A percentile compares a stretch with the other conserved stretches of the same genome.
phyloP scores from a whole-genome alignment of 345 rosid species.

The Euphorbia tirucalli region DNA sequence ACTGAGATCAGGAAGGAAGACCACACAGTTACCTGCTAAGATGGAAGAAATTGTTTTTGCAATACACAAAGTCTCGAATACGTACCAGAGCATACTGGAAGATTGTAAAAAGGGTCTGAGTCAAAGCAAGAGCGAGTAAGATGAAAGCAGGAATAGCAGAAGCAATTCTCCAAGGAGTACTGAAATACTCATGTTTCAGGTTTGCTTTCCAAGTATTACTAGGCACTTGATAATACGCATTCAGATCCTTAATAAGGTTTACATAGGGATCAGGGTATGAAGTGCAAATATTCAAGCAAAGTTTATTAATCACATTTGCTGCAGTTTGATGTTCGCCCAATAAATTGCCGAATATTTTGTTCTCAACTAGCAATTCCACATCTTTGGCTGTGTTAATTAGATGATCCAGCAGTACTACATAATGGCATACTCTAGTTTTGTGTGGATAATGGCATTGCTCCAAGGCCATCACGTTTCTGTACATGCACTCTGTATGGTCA shows the following conservation, averaged over 20 bases:
- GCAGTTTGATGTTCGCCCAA: neutral
- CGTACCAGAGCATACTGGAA: no score
- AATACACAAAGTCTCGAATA: no score
- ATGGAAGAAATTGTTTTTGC: no score
- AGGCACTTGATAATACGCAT: neutral
- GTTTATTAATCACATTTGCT: no score
- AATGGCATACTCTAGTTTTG: neutral
- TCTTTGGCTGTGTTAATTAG: slow-evolving; percentile 7
- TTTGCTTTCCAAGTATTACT: neutral
- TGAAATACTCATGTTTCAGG: neutral
- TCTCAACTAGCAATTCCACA: slow-evolving; percentile 5
- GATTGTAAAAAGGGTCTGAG: no score
- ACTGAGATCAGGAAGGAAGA: no score
- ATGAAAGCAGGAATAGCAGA: no score
- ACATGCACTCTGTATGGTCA: neutral
- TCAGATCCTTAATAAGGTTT: neutral
- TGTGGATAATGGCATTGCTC: slow-evolving; percentile 15
- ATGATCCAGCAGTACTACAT: neutral
- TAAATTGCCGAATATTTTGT: neutral
- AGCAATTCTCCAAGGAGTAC: no score
- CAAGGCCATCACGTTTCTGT: neutral
- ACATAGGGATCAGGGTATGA: neutral
- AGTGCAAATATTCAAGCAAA: neutral
- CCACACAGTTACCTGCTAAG: no score
- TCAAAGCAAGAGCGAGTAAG: no score